Evolutionary conservation across 495 filamentous ascomycete genomes (phyloP).

Genomic region (Sordaria brevicollis): DNA sequence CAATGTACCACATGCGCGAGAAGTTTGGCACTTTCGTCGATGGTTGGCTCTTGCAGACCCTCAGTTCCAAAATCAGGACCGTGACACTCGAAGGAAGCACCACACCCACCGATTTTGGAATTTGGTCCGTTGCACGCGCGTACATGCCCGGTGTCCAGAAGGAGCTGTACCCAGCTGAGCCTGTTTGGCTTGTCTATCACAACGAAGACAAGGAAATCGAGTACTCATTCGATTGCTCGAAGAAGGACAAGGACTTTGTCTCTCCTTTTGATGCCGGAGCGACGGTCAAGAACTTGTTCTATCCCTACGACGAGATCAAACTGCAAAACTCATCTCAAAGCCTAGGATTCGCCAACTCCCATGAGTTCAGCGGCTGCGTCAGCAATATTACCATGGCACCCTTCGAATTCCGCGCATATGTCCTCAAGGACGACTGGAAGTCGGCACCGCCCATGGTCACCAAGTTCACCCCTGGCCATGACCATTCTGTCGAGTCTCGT

Average conservation of each 20-base stretch:
- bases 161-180: slow-evolving; percentile 50
- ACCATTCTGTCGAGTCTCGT: slow-evolving; percentile 37
- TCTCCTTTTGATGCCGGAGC: slow-evolving; percentile 46
- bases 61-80: neutral
- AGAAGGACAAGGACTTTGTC: slow-evolving; percentile 35
- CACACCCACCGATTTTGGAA: slow-evolving; percentile 50
- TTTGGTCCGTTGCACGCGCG: slow-evolving; percentile 37
- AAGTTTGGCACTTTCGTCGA: slow-evolving; percentile 46
- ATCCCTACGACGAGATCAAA: slow-evolving; percentile 51
- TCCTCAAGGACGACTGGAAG: slow-evolving; percentile 47
- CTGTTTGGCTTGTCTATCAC: slow-evolving; percentile 54
- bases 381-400: slow-evolving; percentile 40
- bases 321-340: slow-evolving; percentile 25
- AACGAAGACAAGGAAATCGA: slow-evolving; percentile 51
- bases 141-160: slow-evolving; percentile 39
- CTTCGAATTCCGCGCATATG: slow-evolving; percentile 53
- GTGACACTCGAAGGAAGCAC: slow-evolving; percentile 22
- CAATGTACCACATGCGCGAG: slow-evolving; percentile 52
- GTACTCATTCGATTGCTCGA: slow-evolving; percentile 51
- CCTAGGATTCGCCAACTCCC: slow-evolving; percentile 6
- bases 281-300: slow-evolving; percentile 58
- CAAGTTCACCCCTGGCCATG: slow-evolving; percentile 53
- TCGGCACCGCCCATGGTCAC: slow-evolving; percentile 52
- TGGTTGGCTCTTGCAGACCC: slow-evolving; percentile 44
- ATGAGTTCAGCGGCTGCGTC: slow-evolving; percentile 44